phyloP scores from a whole-genome alignment of 2,329 filamentous ascomycete species.

The Atkinsonella hypoxylon region DNA sequence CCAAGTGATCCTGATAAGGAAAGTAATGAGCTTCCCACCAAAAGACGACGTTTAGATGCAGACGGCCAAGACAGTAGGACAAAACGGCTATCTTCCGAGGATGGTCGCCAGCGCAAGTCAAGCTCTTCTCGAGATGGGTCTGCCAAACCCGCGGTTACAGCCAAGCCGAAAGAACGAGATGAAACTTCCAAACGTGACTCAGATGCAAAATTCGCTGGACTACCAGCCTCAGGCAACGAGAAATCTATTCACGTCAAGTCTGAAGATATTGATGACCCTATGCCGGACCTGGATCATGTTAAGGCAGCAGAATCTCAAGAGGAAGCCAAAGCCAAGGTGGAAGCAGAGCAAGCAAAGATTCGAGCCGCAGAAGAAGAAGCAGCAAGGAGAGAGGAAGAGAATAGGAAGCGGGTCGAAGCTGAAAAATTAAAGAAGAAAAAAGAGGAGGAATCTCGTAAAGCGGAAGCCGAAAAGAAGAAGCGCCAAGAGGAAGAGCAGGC shows the following conservation, averaged over 20 bases:
- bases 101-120: constrained; percentile 33
- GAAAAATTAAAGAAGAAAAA: constrained; percentile 26
- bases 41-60: constrained; percentile 44
- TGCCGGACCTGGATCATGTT: constrained; percentile 34
- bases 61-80: constrained; percentile 38
- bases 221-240: constrained; percentile 26
- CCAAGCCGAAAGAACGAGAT: constrained; percentile 27
- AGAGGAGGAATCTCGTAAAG: constrained; percentile 19
- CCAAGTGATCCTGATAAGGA: constrained; percentile 42
- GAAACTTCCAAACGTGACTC: constrained; percentile 23
- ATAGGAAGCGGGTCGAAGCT: constrained; percentile 18
- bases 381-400: constrained; percentile 15
- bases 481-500: constrained; percentile 22
- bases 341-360: constrained; percentile 20
- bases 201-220: constrained; percentile 29
- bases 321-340: neutral
- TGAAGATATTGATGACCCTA: constrained; percentile 43
- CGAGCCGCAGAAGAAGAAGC: constrained; percentile 25
- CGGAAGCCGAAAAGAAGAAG: constrained; percentile 23
- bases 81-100: constrained; percentile 31
- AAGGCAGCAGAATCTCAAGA: constrained; percentile 15
- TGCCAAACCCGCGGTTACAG: constrained; percentile 22
- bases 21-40: constrained; percentile 36
- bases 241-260: constrained; percentile 44
- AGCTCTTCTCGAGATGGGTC: constrained; percentile 28